phyloP scores from a whole-genome alignment of 225 moss, liverwort and hornwort species.

The Pleurozium schreberi region DNA sequence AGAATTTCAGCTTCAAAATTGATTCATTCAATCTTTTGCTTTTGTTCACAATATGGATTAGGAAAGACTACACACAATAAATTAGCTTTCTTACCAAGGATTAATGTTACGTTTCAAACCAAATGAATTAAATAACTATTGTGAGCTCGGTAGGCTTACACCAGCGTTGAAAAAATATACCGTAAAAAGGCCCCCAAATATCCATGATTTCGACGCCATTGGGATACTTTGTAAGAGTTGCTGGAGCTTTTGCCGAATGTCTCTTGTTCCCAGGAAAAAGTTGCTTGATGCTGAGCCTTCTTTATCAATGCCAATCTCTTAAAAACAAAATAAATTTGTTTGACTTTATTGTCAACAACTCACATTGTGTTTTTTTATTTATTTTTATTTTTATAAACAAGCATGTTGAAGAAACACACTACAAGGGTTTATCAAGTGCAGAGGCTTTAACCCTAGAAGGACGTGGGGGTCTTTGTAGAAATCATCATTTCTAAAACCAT shows the following conservation, averaged over 20 bases:
- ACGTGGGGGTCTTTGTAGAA: too few relatives aligned
- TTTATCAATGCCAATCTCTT: background rate
- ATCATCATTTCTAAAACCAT: too few relatives aligned
- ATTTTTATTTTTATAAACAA: too few relatives aligned
- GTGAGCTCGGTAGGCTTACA: background rate
- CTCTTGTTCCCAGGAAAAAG: background rate
- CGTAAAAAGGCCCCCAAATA: background rate
- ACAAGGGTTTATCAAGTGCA: too few relatives aligned
- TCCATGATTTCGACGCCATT: background rate
- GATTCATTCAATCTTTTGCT: background rate
- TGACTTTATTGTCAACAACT: background rate
- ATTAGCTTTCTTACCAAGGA: rapidly evolving
- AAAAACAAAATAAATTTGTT: background rate
- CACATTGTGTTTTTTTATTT: background rate
- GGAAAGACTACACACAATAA: background rate
- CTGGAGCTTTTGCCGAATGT: background rate
- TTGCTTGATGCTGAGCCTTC: background rate
- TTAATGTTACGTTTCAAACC: background rate
- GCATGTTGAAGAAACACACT: too few relatives aligned
- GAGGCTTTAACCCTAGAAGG: too few relatives aligned
- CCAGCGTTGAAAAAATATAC: background rate
- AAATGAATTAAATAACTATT: background rate
- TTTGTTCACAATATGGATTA: background rate
- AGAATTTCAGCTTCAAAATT: background rate
- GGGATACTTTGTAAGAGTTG: background rate